Percentiles rank a stretch among this genome's conserved stretches.
Evolutionary conservation across 1,139 yeast species (phyloP).

Genomic region (Suhomyces panamericanus): DNA sequence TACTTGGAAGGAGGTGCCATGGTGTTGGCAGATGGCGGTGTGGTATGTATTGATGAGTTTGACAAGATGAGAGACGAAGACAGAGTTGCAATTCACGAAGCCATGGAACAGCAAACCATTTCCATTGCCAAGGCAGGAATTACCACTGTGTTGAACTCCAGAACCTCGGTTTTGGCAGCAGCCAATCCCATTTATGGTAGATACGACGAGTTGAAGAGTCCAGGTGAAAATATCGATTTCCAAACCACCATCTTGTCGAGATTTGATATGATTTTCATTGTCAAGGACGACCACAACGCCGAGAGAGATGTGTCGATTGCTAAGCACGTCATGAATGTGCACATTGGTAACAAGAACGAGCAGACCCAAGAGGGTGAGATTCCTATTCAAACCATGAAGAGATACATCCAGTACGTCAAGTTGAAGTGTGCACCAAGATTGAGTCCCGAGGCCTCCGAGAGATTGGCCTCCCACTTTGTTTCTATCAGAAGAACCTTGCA

Average conservation of each 20-base stretch:
- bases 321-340: slow-evolving; percentile 91
- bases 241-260: slow-evolving; percentile 96
- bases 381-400: slow-evolving; percentile 85
- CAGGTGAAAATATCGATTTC: slow-evolving; percentile 97
- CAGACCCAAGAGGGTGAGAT: slow-evolving; percentile 78
- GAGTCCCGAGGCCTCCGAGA: slow-evolving; percentile 86
- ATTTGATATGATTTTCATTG: slow-evolving; percentile 97
- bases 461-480: slow-evolving; percentile 91
- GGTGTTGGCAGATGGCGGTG: slow-evolving; percentile 99
- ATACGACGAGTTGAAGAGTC: slow-evolving; percentile 92
- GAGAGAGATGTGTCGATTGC: slow-evolving; percentile 88
- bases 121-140: slow-evolving; percentile 99
- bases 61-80: slow-evolving; percentile 99
- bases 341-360: slow-evolving; percentile 63
- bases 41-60: slow-evolving; percentile 97
- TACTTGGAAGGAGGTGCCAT: slow-evolving; percentile 98
- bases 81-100: slow-evolving; percentile 98
- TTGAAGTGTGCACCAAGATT: slow-evolving; percentile 90
- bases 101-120: slow-evolving; percentile 99
- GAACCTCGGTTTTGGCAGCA: slow-evolving; percentile 96
- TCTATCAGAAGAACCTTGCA: slow-evolving; percentile 84
- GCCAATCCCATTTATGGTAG: slow-evolving; percentile 98
- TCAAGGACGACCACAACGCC: slow-evolving; percentile 91
- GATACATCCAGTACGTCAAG: slow-evolving; percentile 89
- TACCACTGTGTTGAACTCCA: slow-evolving; percentile 89